Evolutionary conservation across 345 rosid species (phyloP), one percentile per base, ranked within the genome.

Genomic region (Murraya paniculata): DNA sequence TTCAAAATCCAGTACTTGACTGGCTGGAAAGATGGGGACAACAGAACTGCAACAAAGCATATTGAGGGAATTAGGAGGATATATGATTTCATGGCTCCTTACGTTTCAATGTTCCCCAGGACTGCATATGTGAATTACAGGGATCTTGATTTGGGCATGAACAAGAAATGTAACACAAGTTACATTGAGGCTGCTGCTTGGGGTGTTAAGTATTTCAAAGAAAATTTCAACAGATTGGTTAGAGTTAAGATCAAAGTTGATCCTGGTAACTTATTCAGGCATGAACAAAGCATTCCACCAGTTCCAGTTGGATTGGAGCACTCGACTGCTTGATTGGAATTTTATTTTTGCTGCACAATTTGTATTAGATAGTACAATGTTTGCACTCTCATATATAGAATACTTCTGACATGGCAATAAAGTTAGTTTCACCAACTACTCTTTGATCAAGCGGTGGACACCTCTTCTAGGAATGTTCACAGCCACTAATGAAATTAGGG

Each of bases 221-320:
- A 19, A 24, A 79, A 79, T 16, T 72, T 79, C 65, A 8, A 58
- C 68, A 80, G 74, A 66, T 45, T 80, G 68, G 50, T 76, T 11
- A 19, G 53, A 19, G 67, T 80, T 39, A 80, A 80, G 27, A 35
- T 68, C 6, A 57, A 6, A 24, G 79, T 80, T 39, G 82, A 76
- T 76, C 73, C 79, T 66, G 68, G 22, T 27, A 76, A 76, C 45
- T 64, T 64, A 10, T 64, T 64, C 68, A 64, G 41, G 45, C 68
- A 64, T n/a, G 68, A 64, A 21, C 68, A 64, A 22, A 64, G 68
- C 68, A 64, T 64, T 64, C 68, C 68, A 33, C 68, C 45, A 19
- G 41, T 64, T 21, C 25, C 25, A 1, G 9, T 56, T 56, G n/a
- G 60, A 19, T 56, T n/a, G n/a, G 24, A 64, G 39, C 45, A 64